Percentiles rank a stretch among this genome's conserved stretches.
Evolutionary conservation across 495 filamentous ascomycete genomes (phyloP).

Genomic region (Penicillium coffeae): DNA sequence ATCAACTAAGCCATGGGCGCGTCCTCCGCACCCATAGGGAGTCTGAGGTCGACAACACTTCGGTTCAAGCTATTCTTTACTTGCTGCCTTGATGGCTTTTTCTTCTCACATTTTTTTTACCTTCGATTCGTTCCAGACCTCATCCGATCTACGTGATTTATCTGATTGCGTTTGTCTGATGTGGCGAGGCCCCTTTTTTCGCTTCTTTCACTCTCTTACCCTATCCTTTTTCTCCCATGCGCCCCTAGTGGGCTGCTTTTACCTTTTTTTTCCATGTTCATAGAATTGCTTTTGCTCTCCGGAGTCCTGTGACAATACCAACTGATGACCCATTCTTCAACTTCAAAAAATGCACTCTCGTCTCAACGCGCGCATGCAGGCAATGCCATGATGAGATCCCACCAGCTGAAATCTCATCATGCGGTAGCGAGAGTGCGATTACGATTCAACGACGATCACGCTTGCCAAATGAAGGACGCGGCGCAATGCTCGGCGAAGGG

Average conservation of each 20-base stretch:
- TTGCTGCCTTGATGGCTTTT: constrained; percentile 12
- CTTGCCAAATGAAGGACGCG: background rate
- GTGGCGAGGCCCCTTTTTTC: constrained; percentile 3
- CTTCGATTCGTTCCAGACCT: background rate
- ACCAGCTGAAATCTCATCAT: background rate
- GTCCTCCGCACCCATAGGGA: constrained; percentile 17
- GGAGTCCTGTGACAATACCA: constrained; percentile 21
- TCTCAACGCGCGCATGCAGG: background rate
- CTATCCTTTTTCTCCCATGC: constrained; percentile 1
- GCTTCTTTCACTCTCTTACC: constrained; percentile 14
- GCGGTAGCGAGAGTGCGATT: background rate
- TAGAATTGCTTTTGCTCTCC: constrained; percentile 17
- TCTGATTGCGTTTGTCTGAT: constrained; percentile 4
- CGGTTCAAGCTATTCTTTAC: constrained; percentile 8
- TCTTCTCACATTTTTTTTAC: background rate
- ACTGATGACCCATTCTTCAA: constrained; percentile 6
- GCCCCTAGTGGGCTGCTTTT: constrained; percentile 18
- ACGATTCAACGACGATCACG: background rate
- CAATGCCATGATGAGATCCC: background rate
- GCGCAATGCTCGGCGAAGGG: background rate
- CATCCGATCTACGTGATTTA: background rate
- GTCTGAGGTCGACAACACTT: constrained; percentile 24
- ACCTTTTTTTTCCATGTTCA: constrained; percentile 11
- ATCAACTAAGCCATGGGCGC: constrained; percentile 26
- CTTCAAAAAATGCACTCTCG: background rate